phyloP scores from a whole-genome alignment of 2,329 filamentous ascomycete genomes.

The Cordyceps pruinosa region DNA sequence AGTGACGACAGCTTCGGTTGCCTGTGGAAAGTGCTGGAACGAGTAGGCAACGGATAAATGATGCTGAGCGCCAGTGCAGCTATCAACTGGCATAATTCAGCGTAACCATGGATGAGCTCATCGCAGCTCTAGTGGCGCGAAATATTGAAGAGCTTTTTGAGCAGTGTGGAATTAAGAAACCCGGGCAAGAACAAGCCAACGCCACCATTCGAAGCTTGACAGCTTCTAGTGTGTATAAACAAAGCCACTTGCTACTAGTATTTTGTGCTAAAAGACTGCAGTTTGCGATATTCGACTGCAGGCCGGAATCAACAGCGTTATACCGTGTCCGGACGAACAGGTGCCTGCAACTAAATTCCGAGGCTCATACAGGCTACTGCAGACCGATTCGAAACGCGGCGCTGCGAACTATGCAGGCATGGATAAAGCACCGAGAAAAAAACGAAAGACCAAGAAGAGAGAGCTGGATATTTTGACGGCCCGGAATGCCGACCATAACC shows the following conservation, averaged over 20 bases:
- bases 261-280: neutral
- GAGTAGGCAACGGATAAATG: too few relatives aligned
- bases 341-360: neutral
- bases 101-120: neutral
- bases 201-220: neutral
- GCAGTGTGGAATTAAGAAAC: neutral
- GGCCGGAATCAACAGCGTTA: neutral
- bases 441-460: neutral
- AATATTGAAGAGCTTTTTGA: neutral
- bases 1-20: too few relatives aligned
- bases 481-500: neutral
- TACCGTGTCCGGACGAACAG: neutral
- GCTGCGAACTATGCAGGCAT: neutral
- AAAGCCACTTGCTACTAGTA: neutral
- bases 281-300: neutral
- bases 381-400: neutral
- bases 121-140: neutral
- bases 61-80: too few relatives aligned
- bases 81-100: too few relatives aligned
- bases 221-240: neutral
- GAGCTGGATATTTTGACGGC: neutral
- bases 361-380: neutral
- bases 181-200: neutral
- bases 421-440: neutral
- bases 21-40: too few relatives aligned